Evolutionary conservation across 805 yeast species (phyloP), one percentile per base, ranked within the genome.

Genomic region (Pachysolen tannophilus): DNA sequence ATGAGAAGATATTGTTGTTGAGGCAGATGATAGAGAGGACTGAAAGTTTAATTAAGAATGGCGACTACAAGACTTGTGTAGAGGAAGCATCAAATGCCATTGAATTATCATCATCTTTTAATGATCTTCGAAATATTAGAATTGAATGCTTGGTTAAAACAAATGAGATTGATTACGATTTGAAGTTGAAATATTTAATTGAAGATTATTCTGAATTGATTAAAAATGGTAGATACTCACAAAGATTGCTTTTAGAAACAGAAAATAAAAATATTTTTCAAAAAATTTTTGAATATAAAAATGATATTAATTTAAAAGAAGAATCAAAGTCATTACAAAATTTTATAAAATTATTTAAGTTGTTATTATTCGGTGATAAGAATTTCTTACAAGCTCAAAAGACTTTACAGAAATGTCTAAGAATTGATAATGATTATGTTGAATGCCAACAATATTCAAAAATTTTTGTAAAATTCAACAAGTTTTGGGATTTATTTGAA

Each of bases 381-480:
- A 30, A 35, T 15, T 48, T 38, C 13, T 16, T 20, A 10, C 38
- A 33, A 15, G 40, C 31, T 23, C 42, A 28, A 14, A 49, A 47
- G 32, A 34, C 41, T 20, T 26, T 55, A 26, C 56, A 56, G 44
- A 76, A 71, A 43, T 87, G 97, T 52, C 60, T 90, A 32, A 76
- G 82, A 36, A 67, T 75, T 29, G 90, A 90, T 54, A 82, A 85
- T 55, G 96, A 85, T 42, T 70, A 68, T 43, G 58, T 59, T 19
- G 59, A 56, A 3, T 86, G 95, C 54, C 74, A 77, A 20, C 58
- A 50, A 13, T 48, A 69, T 20, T 70, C 83, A 8, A 72, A 78
- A 45, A 53, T 76, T n/a, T 60, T 60, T 37, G 62, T 72, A 20
- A 71, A 67, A 39, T 57, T 76, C 40, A 56, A 50, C 26, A 61